These are phyloP conservation scores for Leccinum proliferum DNA, from an alignment of 1,284 basidiomycete genomes.

Conservation along the genomic window DNA sequence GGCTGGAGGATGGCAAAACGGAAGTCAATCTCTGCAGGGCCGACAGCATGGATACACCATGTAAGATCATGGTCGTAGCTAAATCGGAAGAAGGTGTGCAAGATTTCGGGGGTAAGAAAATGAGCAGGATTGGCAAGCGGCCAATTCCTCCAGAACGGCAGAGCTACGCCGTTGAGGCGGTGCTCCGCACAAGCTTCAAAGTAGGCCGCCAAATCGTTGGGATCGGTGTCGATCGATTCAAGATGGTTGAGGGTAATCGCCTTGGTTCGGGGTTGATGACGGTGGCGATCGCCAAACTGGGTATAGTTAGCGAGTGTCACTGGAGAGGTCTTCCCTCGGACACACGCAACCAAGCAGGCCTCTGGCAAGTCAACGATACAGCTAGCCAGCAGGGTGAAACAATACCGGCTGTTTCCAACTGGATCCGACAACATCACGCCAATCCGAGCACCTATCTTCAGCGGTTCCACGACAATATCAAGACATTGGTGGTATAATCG, in stretches of 20 bases:
- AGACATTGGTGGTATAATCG: background rate
- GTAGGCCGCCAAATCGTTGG: background rate
- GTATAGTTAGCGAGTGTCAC: background rate
- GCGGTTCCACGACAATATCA: background rate
- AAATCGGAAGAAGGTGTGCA: background rate
- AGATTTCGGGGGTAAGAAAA: background rate
- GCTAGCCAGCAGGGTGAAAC: background rate
- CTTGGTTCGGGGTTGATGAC: background rate
- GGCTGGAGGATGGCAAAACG: background rate
- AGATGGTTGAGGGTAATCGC: background rate
- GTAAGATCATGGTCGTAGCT: background rate
- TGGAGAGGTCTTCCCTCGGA: background rate
- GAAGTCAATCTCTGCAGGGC: background rate
- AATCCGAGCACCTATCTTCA: background rate
- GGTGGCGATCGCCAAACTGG: background rate
- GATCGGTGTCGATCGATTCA: background rate
- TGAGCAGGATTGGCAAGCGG: background rate
- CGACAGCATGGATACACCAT: background rate
- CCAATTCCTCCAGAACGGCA: background rate
- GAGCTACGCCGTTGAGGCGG: background rate
- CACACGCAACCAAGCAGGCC: background rate
- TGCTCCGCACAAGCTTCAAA: background rate
- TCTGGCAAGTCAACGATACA: background rate
- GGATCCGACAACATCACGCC: background rate
- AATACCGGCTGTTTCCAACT: background rate